phyloP scores from a whole-genome alignment of 495 filamentous ascomycete species.

The Astrocystis sublimbata region DNA sequence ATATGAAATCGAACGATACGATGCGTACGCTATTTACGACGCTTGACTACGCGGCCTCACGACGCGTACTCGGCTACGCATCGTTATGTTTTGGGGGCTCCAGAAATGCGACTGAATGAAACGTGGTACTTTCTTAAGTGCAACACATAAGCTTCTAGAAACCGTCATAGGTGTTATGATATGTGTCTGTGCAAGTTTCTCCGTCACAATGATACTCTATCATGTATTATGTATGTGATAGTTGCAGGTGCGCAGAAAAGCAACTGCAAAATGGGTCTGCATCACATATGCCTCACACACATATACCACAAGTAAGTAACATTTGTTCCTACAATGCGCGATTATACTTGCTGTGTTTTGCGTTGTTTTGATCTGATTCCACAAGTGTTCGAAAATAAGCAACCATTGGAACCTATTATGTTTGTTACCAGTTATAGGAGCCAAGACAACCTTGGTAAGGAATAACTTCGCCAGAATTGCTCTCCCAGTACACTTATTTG shows the following conservation, averaged over 20 bases:
- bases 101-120: not conserved
- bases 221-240: too few relatives aligned
- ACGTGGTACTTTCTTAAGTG: not conserved
- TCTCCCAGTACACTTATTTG: not conserved
- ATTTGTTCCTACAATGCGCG: too few relatives aligned
- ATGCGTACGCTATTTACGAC: not conserved
- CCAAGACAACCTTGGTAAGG: too few relatives aligned
- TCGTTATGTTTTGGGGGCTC: not conserved
- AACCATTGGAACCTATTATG: too few relatives aligned
- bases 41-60: slow-evolving; percentile 1
- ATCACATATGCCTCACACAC: not conserved
- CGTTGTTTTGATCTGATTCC: too few relatives aligned
- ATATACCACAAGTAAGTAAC: not conserved
- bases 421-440: too few relatives aligned
- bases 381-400: too few relatives aligned
- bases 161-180: not conserved
- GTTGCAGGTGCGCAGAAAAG: not conserved
- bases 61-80: not conserved
- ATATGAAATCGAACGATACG: not conserved
- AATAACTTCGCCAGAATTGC: not conserved
- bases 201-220: not conserved
- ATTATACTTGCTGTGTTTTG: too few relatives aligned
- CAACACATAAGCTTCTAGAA: slow-evolving; percentile 3
- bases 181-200: not conserved
- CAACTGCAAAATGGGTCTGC: not conserved